Percentiles rank a stretch among this genome's conserved stretches.
These are phyloP conservation scores for Silene latifolia DNA, from an alignment of 148 eudicot genomes.

Conservation along the genomic window DNA sequence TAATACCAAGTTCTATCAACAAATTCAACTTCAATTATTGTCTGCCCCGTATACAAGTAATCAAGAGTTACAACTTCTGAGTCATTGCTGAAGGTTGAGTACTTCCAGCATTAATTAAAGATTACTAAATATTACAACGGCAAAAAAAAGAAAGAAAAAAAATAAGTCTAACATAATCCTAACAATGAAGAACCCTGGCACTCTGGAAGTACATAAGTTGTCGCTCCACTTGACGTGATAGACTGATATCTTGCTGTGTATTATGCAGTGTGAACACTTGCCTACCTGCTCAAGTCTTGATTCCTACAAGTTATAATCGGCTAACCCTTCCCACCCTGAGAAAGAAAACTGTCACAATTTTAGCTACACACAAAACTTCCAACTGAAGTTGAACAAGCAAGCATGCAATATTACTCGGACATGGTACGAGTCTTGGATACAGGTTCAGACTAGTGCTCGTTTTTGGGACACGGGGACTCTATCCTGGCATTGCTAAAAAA, in stretches of 20 bases:
- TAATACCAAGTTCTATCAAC: slow-evolving; percentile 3
- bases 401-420: too few species aligned
- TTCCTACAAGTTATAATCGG: slow-evolving; percentile 5
- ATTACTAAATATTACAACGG: slow-evolving; percentile 8
- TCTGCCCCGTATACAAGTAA: slow-evolving; percentile 9
- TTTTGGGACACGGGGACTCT: too few species aligned
- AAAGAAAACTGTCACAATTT: not conserved
- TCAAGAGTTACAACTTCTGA: not conserved
- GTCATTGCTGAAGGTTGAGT: not conserved
- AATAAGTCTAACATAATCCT: slow-evolving; percentile 8
- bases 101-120: not conserved
- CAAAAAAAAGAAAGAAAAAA: not conserved
- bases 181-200: slow-evolving; percentile 9
- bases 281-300: too few species aligned
- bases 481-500: too few species aligned
- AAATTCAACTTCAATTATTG: not conserved
- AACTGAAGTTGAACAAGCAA: not conserved
- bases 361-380: too few species aligned
- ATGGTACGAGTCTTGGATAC: too few species aligned
- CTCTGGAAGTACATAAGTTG: not conserved
- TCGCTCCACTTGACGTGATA: not conserved
- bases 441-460: too few species aligned
- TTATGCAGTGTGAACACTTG: not conserved
- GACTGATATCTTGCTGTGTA: slow-evolving; percentile 4
- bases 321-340: slow-evolving; percentile 32